A percentile compares a stretch with the other conserved stretches of the same genome.
Evolutionary conservation across 75 land plant species (phyloP).

Genomic region (Pinus tabuliformis): DNA sequence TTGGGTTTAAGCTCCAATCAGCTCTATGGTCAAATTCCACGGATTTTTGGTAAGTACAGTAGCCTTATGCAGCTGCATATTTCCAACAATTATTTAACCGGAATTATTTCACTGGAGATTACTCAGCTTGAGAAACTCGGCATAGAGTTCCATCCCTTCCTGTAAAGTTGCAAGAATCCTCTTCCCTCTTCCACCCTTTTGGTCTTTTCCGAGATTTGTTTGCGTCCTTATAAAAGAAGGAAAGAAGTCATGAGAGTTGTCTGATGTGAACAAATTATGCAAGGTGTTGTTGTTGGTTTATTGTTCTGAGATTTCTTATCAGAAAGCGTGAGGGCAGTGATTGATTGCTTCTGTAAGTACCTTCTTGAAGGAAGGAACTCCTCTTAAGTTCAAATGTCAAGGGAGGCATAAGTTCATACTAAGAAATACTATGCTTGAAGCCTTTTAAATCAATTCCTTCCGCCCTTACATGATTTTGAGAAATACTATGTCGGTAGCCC

Average conservation of each 20-base stretch:
- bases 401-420: neutral
- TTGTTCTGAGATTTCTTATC: slow-evolving; percentile 1
- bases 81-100: no score
- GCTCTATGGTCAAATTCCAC: no score
- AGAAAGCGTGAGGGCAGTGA: neutral
- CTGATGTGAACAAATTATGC: neutral
- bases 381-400: neutral
- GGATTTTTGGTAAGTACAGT: no score
- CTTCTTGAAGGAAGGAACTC: neutral
- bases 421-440: neutral
- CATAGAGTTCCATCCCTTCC: neutral
- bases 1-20: no score
- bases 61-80: no score
- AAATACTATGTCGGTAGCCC: neutral
- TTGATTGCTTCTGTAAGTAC: neutral
- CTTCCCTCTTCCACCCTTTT: neutral
- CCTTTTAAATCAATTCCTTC: neutral
- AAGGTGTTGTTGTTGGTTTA: neutral
- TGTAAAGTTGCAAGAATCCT: neutral
- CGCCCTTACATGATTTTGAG: neutral
- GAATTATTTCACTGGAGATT: no score
- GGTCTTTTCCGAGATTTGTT: neutral
- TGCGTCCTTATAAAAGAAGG: neutral
- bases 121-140: no score
- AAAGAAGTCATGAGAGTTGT: neutral